Conservation (phyloP, 2,329 filamentous ascomycete species). For the Massarina eburnea region DNA sequence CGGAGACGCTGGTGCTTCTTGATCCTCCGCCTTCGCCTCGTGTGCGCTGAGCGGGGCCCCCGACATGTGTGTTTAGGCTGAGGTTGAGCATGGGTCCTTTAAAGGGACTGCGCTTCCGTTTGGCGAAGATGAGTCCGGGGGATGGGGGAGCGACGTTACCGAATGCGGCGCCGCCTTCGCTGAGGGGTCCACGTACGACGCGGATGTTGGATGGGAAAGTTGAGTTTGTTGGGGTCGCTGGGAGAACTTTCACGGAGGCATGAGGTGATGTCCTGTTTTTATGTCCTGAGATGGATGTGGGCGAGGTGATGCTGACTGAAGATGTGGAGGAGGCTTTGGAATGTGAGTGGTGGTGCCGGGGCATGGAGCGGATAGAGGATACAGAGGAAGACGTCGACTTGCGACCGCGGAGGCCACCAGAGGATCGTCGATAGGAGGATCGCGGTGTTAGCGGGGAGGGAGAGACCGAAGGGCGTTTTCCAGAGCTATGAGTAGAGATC, state of each 20-base stretch:
- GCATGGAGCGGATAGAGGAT: constrained; percentile 85
- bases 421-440: constrained; percentile 80
- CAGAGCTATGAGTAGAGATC: constrained; percentile 46
- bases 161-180: constrained; percentile 47
- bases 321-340: constrained; percentile 95
- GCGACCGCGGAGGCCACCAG: constrained; percentile 79
- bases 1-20: constrained; percentile 61
- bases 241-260: constrained; percentile 88
- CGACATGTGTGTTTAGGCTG: constrained; percentile 48
- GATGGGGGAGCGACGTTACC: constrained; percentile 60
- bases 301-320: constrained; percentile 64
- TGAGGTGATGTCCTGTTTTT: constrained; percentile 70
- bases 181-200: constrained; percentile 66
- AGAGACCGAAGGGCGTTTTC: constrained; percentile 72
- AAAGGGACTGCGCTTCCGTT: constrained; percentile 78
- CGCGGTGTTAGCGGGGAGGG: constrained; percentile 87
- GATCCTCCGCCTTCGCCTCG: constrained; percentile 13
- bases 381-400: constrained; percentile 97
- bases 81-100: constrained; percentile 70
- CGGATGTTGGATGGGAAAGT: constrained; percentile 85
- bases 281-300: constrained; percentile 56
- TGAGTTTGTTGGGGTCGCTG: constrained; percentile 73
- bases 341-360: constrained; percentile 75
- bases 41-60: constrained; percentile 5
- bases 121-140: constrained; percentile 73